A percentile compares a stretch with the other conserved stretches of the same genome.
phyloP scores from a whole-genome alignment of 2,329 filamentous ascomycete species.

The Colletotrichum sp. region DNA sequence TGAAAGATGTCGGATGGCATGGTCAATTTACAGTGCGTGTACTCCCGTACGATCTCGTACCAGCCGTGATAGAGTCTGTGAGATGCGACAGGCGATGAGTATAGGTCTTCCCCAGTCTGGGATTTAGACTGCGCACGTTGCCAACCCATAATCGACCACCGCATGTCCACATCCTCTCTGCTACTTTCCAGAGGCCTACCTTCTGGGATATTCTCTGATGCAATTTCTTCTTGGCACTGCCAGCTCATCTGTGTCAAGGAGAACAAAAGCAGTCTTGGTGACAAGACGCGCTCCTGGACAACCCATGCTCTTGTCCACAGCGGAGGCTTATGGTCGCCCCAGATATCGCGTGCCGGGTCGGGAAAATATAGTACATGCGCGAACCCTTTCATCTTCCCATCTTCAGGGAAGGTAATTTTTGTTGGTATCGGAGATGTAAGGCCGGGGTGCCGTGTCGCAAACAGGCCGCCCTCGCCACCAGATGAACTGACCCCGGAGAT shows the following conservation, averaged over 20 bases:
- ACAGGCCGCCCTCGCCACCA: no score
- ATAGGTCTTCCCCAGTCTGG: not conserved
- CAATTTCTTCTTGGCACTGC: not conserved
- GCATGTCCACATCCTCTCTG: fast-evolving
- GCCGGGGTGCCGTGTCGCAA: no score
- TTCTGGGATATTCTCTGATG: not conserved
- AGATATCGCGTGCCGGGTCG: not conserved
- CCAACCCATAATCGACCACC: not conserved
- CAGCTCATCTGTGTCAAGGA: fast-evolving
- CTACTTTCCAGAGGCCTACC: fast-evolving
- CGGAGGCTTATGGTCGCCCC: fast-evolving
- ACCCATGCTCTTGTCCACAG: not conserved
- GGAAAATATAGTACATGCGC: no score
- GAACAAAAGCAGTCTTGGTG: fast-evolving
- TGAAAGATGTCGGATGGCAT: not conserved
- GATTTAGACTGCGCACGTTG: not conserved
- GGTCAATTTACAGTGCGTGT: not conserved
- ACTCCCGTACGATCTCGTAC: not conserved
- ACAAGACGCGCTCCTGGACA: fast-evolving
- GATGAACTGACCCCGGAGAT: fast-evolving
- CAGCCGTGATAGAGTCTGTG: not conserved
- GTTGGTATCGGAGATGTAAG: no score
- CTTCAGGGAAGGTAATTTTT: no score
- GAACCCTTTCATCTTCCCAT: no score
- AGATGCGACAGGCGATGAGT: fast-evolving